These are phyloP conservation scores for Fragaria iinumae DNA, from an alignment of 306 rosid genomes.

Conservation along the genomic window DNA sequence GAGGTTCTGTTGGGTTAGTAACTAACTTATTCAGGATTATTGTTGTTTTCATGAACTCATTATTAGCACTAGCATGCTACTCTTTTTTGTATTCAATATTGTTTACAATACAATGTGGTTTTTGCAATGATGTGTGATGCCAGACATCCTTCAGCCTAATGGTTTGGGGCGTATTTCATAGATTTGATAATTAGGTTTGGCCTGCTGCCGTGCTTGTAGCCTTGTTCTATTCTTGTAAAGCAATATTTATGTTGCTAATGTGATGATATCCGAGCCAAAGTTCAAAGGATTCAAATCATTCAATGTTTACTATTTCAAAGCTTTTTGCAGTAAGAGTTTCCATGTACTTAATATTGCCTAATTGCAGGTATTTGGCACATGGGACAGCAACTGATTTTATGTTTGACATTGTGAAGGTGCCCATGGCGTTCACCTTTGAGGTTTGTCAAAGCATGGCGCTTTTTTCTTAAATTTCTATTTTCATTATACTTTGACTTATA, in stretches of 20 bases:
- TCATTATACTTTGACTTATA: slow-evolving; percentile 11
- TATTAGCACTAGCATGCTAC: background rate
- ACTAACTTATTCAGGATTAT: background rate
- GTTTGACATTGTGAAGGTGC: slow-evolving; percentile 78
- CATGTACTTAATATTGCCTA: slow-evolving; percentile 3
- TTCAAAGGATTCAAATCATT: background rate
- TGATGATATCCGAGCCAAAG: slow-evolving; percentile 6
- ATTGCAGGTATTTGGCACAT: slow-evolving; percentile 85
- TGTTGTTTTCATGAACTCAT: background rate
- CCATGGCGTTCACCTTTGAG: slow-evolving; percentile 98
- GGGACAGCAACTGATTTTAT: slow-evolving; percentile 98
- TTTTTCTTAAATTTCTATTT: slow-evolving; percentile 16
- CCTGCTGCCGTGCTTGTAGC: background rate
- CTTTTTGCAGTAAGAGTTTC: background rate
- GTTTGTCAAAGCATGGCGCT: slow-evolving; percentile 40
- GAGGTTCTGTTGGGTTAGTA: slow-evolving; percentile 95
- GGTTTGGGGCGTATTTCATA: background rate
- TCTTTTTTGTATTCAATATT: background rate
- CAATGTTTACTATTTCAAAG: background rate
- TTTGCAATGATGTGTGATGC: background rate
- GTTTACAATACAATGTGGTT: background rate
- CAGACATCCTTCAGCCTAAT: background rate
- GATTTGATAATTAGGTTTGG: background rate
- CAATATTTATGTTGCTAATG: background rate
- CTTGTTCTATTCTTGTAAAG: background rate